A percentile compares a stretch with the other conserved stretches of the same genome.
Evolutionary conservation across 805 yeast species (phyloP).

Genomic region (Candida montana): DNA sequence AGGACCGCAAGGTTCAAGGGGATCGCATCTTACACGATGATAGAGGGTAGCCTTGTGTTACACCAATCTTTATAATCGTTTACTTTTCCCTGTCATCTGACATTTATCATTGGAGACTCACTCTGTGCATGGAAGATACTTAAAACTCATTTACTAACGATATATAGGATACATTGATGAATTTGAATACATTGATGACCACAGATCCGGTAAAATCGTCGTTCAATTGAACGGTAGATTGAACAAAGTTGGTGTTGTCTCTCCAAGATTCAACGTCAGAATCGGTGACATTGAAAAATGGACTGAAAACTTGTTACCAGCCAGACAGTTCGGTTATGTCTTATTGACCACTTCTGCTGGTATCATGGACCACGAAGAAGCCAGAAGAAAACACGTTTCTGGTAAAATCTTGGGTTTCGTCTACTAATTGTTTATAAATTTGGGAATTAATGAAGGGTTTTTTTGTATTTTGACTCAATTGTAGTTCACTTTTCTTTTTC

Average conservation of each 20-base stretch:
- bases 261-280: conserved; percentile 97
- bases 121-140: not conserved
- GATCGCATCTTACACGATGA: conserved; percentile 32
- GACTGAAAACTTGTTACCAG: conserved; percentile 97
- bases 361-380: conserved; percentile 99
- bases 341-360: conserved; percentile 98
- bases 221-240: conserved; percentile 96
- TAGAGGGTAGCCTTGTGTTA: conserved; percentile 7
- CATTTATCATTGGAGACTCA: not conserved
- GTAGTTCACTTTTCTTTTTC: not conserved
- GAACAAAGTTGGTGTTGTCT: conserved; percentile 98
- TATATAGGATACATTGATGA: conserved; percentile 77
- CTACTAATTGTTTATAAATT: conserved; percentile 44
- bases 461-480: not conserved
- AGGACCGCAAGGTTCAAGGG: conserved; percentile 13
- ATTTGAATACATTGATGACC: conserved; percentile 97
- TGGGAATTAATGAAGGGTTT: conserved; percentile 1
- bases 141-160: conserved; percentile 5
- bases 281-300: conserved; percentile 94
- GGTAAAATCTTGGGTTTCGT: conserved; percentile 98
- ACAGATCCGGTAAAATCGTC: conserved; percentile 97
- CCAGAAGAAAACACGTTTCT: conserved; percentile 99
- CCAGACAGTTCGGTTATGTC: conserved; percentile 98
- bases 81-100: conserved; percentile 30
- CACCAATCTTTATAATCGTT: conserved; percentile 24